Conservation (phyloP, 2,329 filamentous ascomycete species). For the Rhinocladiella similis region DNA sequence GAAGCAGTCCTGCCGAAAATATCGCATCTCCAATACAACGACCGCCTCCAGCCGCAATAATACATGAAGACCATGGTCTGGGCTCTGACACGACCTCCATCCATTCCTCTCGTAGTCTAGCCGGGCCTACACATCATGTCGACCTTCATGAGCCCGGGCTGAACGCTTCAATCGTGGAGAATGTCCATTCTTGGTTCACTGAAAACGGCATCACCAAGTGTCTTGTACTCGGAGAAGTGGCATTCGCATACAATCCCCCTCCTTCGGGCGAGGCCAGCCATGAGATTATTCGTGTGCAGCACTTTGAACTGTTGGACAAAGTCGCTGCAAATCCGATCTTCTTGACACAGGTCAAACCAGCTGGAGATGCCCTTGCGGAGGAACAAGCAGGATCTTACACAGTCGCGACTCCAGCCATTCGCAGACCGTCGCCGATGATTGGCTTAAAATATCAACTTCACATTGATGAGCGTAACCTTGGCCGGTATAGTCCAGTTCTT, state of each 20-base stretch:
- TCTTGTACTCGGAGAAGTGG: slow-evolving; percentile 83
- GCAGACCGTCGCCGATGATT: slow-evolving; percentile 63
- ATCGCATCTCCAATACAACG: slow-evolving; percentile 28
- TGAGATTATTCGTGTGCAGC: slow-evolving; percentile 78
- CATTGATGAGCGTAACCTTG: slow-evolving; percentile 58
- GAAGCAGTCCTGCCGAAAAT: slow-evolving; percentile 38
- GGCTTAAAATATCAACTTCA: slow-evolving; percentile 94
- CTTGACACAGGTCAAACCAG: slow-evolving; percentile 53
- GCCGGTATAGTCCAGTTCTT: slow-evolving; percentile 68
- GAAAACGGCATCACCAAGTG: slow-evolving; percentile 69
- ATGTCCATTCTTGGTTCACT: slow-evolving; percentile 81
- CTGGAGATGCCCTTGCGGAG: slow-evolving; percentile 29
- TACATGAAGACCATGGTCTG: slow-evolving; percentile 61
- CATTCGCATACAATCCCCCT: slow-evolving; percentile 72
- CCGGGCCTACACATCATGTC: slow-evolving; percentile 73
- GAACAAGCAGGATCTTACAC: slow-evolving; percentile 74
- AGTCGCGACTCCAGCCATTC: slow-evolving; percentile 70
- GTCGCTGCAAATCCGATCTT: slow-evolving; percentile 94
- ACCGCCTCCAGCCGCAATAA: slow-evolving; percentile 49
- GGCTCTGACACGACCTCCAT: slow-evolving; percentile 88
- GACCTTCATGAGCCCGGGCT: slow-evolving; percentile 78
- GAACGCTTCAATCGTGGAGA: slow-evolving; percentile 87
- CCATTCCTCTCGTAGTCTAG: slow-evolving; percentile 73
- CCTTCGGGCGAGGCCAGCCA: slow-evolving; percentile 44
- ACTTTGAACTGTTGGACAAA: slow-evolving; percentile 83